Percentiles rank a stretch among this genome's conserved stretches.
phyloP scores from a whole-genome alignment of 441 rosid genomes.

The Brassica hybrid region DNA sequence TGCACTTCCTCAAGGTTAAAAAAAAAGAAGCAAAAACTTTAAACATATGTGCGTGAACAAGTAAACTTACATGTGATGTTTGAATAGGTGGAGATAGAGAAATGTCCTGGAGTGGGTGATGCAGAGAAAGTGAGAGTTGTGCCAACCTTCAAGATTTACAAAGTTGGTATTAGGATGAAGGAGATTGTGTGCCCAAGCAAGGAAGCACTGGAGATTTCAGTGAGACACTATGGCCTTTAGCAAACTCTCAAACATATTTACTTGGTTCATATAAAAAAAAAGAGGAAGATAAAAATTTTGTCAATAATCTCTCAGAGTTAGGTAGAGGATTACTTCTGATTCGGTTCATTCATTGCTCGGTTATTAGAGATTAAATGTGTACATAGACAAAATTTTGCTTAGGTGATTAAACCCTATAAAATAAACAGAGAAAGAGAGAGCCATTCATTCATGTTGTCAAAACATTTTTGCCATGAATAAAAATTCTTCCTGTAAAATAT shows the following conservation, averaged over 20 bases:
- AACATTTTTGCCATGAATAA: constrained; percentile 27
- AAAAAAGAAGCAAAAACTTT: constrained; percentile 17
- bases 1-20: constrained; percentile 70
- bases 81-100: constrained; percentile 67
- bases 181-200: constrained; percentile 86
- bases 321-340: constrained; percentile 38
- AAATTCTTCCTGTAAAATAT: background rate
- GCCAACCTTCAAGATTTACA: constrained; percentile 93
- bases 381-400: constrained; percentile 33
- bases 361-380: constrained; percentile 32
- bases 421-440: constrained; percentile 26
- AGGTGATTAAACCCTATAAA: constrained; percentile 33
- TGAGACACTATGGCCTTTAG: constrained; percentile 78
- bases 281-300: background rate
- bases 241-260: constrained; percentile 39
- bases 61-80: constrained; percentile 25
- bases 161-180: constrained; percentile 72
- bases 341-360: constrained; percentile 39
- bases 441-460: constrained; percentile 17
- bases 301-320: constrained; percentile 24
- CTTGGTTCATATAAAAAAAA: constrained; percentile 3
- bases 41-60: constrained; percentile 11
- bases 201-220: constrained; percentile 80
- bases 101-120: constrained; percentile 53
- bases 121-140: constrained; percentile 84